Evolutionary conservation across 345 rosid genomes (phyloP), one percentile per base, ranked within the genome.

Genomic region (Hirschfeldia incana): DNA sequence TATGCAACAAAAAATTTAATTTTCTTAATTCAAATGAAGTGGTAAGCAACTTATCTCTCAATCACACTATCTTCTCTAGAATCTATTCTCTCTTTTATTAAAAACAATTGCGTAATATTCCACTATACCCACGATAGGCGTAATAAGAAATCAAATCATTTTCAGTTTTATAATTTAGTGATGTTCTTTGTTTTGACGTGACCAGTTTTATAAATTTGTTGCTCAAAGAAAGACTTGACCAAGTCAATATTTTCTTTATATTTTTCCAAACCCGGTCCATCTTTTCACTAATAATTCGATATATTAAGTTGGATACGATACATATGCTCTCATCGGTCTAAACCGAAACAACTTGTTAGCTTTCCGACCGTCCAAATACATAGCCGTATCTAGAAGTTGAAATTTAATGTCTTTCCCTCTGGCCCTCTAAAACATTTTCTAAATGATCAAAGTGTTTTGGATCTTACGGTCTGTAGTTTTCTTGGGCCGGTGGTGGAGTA

Each of bases 11-110:
- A 60, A 9, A 10, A 11, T 33, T 17, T 37, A 0, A 15, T 34
- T 37, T 49, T 69, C 53, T 53, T 53, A 75, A 29, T 55, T 55
- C 39, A 69, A 69, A 69, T 55, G 65, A 65, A 64, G 79, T 69
- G 67, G 83, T 75, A 80, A 75, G 39, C 79, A 55, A 75, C 79
- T 55, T 62, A 70, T 75, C 55, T 80, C 37, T 13, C 12, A 42
- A 37, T 74, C 75, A 67, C 58, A n/a, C 21, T 63, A 80, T 37
- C 65, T 39, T 13, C 60, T 65, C 17, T 57, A 7, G 15, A 37
- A 78, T 46, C 2, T 70, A 13, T 65, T 58, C 12, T 32, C 68
- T 37, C 12, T 33, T 53, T 11, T 30, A 26, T 49, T 67, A 6
- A 12, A 61, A 16, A 36, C 16, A 36, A 27, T 17, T 65, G 29